These are phyloP conservation scores for Sphagnum magellanicum DNA, from an alignment of 228 moss, liverwort and hornwort genomes.

Conservation along the genomic window DNA sequence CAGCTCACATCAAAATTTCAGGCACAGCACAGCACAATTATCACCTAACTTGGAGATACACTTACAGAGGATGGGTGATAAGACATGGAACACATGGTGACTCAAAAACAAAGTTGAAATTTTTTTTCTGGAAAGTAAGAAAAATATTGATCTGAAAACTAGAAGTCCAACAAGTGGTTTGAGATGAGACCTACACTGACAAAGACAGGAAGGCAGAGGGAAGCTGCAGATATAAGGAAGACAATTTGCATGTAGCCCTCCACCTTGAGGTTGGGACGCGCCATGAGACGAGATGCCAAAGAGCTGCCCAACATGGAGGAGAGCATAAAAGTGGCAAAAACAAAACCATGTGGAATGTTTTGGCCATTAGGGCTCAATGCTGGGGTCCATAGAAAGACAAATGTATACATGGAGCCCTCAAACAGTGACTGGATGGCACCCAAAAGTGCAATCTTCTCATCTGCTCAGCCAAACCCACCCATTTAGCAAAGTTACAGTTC, in stretches of 20 bases:
- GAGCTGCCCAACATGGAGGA: conserved; percentile 72
- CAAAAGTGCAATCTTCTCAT: conserved; percentile 64
- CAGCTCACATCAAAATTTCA: background rate
- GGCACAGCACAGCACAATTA: background rate
- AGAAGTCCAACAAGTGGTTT: too few relatives aligned
- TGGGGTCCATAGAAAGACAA: conserved; percentile 69
- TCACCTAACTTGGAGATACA: background rate
- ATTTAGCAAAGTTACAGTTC: background rate
- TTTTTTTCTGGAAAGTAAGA: background rate
- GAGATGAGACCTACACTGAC: conserved; percentile 36
- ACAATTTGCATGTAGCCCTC: conserved; percentile 70
- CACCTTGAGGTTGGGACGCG: conserved; percentile 50
- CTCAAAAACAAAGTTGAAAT: background rate
- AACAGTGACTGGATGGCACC: conserved; percentile 68
- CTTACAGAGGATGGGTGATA: background rate
- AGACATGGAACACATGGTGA: background rate
- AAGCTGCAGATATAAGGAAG: conserved; percentile 39
- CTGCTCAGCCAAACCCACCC: conserved; percentile 13
- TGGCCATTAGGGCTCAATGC: conserved; percentile 49
- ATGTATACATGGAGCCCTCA: conserved; percentile 71
- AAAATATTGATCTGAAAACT: background rate
- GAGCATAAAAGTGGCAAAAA: conserved; percentile 71
- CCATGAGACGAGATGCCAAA: conserved; percentile 61
- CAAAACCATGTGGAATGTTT: conserved; percentile 57
- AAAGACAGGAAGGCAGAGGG: conserved; percentile 54